These are phyloP conservation scores for Adansonia digitata DNA, from an alignment of 345 rosid genomes.

Conservation along the genomic window DNA sequence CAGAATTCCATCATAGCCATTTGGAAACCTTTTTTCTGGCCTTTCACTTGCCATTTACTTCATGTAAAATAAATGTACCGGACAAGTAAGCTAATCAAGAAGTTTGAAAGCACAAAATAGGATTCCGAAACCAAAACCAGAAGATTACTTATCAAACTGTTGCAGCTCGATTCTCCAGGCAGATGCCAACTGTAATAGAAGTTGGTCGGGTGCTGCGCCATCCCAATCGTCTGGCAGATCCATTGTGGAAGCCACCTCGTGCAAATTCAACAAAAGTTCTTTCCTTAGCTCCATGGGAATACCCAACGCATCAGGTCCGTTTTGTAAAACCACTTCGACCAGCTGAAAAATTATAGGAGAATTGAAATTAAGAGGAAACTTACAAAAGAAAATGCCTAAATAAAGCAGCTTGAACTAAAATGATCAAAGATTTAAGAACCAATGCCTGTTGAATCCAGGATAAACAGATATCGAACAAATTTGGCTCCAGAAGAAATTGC, in stretches of 20 bases:
- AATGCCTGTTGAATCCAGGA: slow-evolving; percentile 99
- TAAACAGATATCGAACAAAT: slow-evolving; percentile 75
- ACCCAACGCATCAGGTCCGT: slow-evolving; percentile 63
- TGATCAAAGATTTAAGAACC: background rate
- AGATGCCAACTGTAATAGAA: slow-evolving; percentile 77
- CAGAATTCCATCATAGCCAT: background rate
- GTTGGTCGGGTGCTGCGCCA: slow-evolving; percentile 77
- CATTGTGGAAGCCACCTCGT: slow-evolving; percentile 66
- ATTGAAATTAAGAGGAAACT: background rate
- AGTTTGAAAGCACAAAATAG: background rate
- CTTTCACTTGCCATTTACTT: background rate
- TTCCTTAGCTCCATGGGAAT: slow-evolving; percentile 81
- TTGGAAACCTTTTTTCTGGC: background rate
- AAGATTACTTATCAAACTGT: slow-evolving; percentile 53
- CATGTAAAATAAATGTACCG: background rate
- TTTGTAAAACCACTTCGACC: slow-evolving; percentile 68
- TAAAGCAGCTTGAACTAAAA: slow-evolving; percentile 8
- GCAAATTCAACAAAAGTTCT: slow-evolving; percentile 68
- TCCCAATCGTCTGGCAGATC: slow-evolving; percentile 97
- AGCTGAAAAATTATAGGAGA: slow-evolving; percentile 36
- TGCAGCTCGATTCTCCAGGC: slow-evolving; percentile 86
- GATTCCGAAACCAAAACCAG: background rate
- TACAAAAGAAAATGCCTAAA: background rate
- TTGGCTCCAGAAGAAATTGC: slow-evolving; percentile 80
- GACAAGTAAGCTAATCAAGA: slow-evolving; percentile 1